Evolutionary conservation across 1,139 yeast genomes (phyloP).

Genomic region (Candida neerlandica): DNA sequence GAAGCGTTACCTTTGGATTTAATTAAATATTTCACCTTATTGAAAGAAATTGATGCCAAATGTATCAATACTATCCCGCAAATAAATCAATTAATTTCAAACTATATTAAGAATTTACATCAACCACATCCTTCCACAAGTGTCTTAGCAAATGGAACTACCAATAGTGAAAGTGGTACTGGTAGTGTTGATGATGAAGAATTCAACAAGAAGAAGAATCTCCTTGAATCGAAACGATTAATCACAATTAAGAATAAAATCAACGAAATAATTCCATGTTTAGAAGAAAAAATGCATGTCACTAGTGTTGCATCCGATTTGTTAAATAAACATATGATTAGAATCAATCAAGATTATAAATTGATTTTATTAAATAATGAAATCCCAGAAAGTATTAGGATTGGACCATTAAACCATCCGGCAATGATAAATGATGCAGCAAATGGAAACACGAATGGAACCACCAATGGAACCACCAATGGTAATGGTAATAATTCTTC

Average conservation of each 20-base stretch:
- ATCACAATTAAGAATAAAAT: constrained; percentile 47
- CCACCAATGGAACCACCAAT: constrained; percentile 17
- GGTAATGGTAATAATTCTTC: constrained; percentile 44
- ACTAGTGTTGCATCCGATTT: constrained; percentile 89
- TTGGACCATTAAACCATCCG: constrained; percentile 85
- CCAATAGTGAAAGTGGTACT: neutral
- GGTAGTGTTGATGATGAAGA: neutral
- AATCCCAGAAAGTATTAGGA: constrained; percentile 63
- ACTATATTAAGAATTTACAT: constrained; percentile 53
- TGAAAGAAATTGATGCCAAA: constrained; percentile 94
- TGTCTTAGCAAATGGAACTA: neutral
- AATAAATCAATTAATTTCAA: constrained; percentile 58
- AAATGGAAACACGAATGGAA: constrained; percentile 30
- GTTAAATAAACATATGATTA: constrained; percentile 63
- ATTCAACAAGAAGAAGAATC: constrained; percentile 4
- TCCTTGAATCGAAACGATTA: constrained; percentile 22
- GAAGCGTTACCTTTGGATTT: constrained; percentile 89
- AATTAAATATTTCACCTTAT: constrained; percentile 79
- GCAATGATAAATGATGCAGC: constrained; percentile 68
- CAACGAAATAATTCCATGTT: constrained; percentile 82
- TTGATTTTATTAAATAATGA: constrained; percentile 73
- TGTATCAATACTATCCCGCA: constrained; percentile 76
- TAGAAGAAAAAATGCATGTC: constrained; percentile 97
- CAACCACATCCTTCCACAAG: constrained; percentile 2
- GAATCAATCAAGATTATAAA: constrained; percentile 79